Base-by-base conservation (phyloP, 805 yeast genomes). In the Hanseniaspora meyeri region DNA sequence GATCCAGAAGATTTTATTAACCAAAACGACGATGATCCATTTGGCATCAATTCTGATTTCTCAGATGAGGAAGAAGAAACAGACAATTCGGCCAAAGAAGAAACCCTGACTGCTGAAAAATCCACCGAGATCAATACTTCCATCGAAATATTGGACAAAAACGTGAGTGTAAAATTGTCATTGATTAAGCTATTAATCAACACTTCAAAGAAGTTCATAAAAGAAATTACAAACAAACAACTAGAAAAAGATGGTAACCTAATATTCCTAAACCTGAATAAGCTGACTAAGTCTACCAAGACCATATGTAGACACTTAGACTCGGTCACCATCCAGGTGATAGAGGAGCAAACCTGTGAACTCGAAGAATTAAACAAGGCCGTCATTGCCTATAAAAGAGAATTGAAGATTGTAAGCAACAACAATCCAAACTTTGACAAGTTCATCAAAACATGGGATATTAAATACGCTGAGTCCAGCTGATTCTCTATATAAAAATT, bases 1-100 rank as follows among this genome's bases (percentile, higher is more conserved):
- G 86, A 91, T 87, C 63, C 82, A 2, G 79, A 79, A 58, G 75
- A 82, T 59, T 91, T 90, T 0, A 70, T 70, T 14, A 70, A 69
- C 9, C 58, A 62, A 34, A 63, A 70, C 39, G 72, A 65, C 43
- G 77, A 51, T 19, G 59, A 79, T 66, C 82, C 81, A 1, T 80
- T 79, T 63, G 83, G 79, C 1, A 62, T 74, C 36, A 63, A 67
- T 58, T 76, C 68, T 5, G 70, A 62, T 5, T 69, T 63, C 8
- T 46, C 49, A 10, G 49, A 46, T 34, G 38, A 31, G 32, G 49
- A 46, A 17, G 39, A 12, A 17, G 70, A 66, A 3, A 68, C 64
- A 0, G 68, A 53, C 16, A 37, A 66, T 2, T 65, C 63, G 2
- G 70, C 64, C 4, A 58, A 58, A 1, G 68, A 62, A 2, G 64